These are phyloP conservation scores for Diplodia mutila DNA, from an alignment of 2,329 filamentous ascomycete species.

Conservation along the genomic window DNA sequence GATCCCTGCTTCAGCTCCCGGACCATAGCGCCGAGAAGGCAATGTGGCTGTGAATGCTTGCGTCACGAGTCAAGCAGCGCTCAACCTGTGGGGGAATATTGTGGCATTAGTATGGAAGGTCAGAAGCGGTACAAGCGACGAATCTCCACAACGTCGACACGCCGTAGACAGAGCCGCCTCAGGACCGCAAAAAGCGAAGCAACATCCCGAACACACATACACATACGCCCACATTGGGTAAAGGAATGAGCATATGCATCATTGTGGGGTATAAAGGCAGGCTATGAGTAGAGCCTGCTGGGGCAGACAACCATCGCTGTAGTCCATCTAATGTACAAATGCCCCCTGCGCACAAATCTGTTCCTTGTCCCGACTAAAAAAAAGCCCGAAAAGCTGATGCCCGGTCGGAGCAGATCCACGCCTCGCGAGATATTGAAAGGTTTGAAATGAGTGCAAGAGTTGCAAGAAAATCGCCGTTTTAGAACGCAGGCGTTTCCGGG, in stretches of 20 bases:
- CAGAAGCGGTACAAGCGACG: background rate
- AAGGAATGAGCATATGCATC: background rate
- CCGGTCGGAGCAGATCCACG: background rate
- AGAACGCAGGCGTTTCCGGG: background rate
- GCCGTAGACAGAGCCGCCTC: background rate
- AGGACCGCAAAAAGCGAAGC: background rate
- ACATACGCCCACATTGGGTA: background rate
- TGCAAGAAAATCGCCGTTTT: background rate
- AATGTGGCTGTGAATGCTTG: background rate
- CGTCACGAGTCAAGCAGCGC: background rate
- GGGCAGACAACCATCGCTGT: background rate
- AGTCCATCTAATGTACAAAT: background rate
- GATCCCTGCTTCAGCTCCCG: background rate
- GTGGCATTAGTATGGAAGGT: background rate
- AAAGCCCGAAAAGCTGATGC: background rate
- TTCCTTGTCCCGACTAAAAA: background rate
- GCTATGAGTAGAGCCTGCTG: background rate
- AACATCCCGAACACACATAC: background rate
- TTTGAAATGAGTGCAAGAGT: background rate
- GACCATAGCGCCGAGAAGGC: background rate
- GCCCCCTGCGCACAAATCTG: background rate
- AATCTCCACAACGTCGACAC: background rate
- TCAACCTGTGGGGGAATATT: too few species aligned
- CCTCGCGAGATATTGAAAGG: background rate
- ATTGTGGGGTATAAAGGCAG: background rate